Conservation (phyloP, 257 asterid species). For the Vinca minor region DNA sequence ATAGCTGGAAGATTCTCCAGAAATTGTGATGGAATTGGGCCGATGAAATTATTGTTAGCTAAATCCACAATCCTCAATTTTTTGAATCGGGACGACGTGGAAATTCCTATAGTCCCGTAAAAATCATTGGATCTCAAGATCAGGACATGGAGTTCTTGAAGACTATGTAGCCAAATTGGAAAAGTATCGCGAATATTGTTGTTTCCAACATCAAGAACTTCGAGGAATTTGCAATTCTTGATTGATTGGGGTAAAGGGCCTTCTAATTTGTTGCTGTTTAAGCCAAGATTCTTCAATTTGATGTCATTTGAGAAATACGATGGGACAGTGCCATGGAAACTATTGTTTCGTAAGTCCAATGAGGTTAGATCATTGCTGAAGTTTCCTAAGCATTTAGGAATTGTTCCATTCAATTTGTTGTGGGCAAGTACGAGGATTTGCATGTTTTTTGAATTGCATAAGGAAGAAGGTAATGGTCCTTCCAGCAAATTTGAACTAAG, state of each 20-base stretch:
- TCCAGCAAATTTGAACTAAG: background rate
- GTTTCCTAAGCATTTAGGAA: slow-evolving; percentile 13
- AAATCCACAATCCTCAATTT: background rate
- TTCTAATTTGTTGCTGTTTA: slow-evolving; percentile 3
- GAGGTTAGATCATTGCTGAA: background rate
- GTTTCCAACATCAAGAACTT: slow-evolving; percentile 14
- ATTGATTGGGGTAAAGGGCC: slow-evolving; percentile 11
- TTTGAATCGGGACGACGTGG: background rate
- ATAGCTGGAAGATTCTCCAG: slow-evolving; percentile 7
- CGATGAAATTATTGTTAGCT: background rate
- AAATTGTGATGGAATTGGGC: background rate
- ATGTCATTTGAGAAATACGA: background rate
- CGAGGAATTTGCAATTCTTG: slow-evolving; percentile 5
- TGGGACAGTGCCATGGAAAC: slow-evolving; percentile 6
- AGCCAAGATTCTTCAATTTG: slow-evolving; percentile 1
- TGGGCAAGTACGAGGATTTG: background rate
- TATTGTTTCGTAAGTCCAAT: slow-evolving; percentile 3
- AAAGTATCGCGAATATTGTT: slow-evolving; percentile 20
- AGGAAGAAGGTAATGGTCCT: slow-evolving; percentile 8
- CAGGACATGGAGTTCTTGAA: slow-evolving; percentile 20
- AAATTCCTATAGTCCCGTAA: background rate
- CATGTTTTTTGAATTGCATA: slow-evolving; percentile 2
- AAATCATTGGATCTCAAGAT: background rate
- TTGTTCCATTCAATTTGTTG: slow-evolving; percentile 3
- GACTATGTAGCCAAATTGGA: slow-evolving; percentile 25